A percentile compares a stretch with the other conserved stretches of the same genome.
These are phyloP conservation scores for Neurospora crassa DNA, from an alignment of 2,329 filamentous ascomycete species.

Conservation along the genomic window DNA sequence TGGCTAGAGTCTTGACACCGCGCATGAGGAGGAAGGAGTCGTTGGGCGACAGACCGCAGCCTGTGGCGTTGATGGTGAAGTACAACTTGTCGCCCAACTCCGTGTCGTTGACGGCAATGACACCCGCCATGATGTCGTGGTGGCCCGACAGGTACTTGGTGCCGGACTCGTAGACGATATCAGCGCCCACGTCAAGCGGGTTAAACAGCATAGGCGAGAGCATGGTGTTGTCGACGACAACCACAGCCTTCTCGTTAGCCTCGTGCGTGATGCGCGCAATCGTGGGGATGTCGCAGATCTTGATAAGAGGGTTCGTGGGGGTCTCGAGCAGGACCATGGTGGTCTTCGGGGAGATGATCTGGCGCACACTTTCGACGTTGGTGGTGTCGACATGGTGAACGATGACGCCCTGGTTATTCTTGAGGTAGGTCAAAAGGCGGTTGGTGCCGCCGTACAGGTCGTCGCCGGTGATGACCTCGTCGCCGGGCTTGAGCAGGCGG, in stretches of 20 bases:
- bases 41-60: constrained; percentile 88
- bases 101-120: constrained; percentile 81
- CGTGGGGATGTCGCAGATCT: constrained; percentile 82
- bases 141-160: constrained; percentile 98
- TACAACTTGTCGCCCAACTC: constrained; percentile 80
- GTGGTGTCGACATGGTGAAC: constrained; percentile 98
- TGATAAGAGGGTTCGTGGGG: constrained; percentile 95
- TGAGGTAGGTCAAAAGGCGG: constrained; percentile 83
- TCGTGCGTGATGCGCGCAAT: constrained; percentile 72
- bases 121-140: constrained; percentile 97
- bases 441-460: constrained; percentile 96
- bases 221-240: constrained; percentile 98
- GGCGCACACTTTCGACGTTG: constrained; percentile 56
- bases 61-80: constrained; percentile 95
- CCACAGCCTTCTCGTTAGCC: constrained; percentile 66
- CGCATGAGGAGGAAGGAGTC: constrained; percentile 94
- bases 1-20: constrained; percentile 90
- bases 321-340: constrained; percentile 94
- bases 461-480: constrained; percentile 95
- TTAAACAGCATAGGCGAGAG: constrained; percentile 90
- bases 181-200: constrained; percentile 86
- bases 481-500: constrained; percentile 77
- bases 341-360: constrained; percentile 67
- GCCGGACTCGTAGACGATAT: constrained; percentile 94
- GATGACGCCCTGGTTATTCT: constrained; percentile 79